Evolutionary conservation across 805 yeast genomes (phyloP).

Genomic region (Vanderwaltozyma polyspora): DNA sequence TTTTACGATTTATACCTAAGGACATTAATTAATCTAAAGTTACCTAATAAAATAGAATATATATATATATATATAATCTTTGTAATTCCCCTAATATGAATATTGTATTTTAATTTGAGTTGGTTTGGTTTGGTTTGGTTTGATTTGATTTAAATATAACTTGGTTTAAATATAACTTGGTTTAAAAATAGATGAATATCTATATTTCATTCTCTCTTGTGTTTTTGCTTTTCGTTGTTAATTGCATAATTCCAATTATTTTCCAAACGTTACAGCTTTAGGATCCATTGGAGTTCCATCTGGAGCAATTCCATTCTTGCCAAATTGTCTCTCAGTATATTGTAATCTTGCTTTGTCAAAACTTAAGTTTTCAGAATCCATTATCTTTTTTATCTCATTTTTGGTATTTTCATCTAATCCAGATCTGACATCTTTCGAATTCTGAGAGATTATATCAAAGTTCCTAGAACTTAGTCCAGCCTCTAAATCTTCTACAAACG

Average conservation of each 20-base stretch:
- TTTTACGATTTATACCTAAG: no score
- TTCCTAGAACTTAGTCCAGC: slow-evolving; percentile 48
- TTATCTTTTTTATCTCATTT: slow-evolving; percentile 38
- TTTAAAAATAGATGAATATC: not conserved
- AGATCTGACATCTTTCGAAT: slow-evolving; percentile 42
- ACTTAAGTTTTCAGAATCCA: slow-evolving; percentile 38
- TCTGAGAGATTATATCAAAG: slow-evolving; percentile 41
- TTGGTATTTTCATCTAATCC: slow-evolving; percentile 53
- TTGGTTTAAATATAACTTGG: no score
- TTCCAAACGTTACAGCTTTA: slow-evolving; percentile 39
- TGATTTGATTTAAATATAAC: no score
- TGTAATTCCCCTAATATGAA: no score
- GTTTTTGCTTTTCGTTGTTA: no score
- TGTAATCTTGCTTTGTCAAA: slow-evolving; percentile 63
- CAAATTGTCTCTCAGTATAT: slow-evolving; percentile 37
- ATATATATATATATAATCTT: no score
- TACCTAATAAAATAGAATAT: no score
- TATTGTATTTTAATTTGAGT: no score
- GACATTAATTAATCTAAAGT: no score
- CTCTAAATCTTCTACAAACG: slow-evolving; percentile 40
- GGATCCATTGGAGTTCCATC: slow-evolving; percentile 66
- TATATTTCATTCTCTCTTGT: no score
- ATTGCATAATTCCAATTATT: no score
- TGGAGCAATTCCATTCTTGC: slow-evolving; percentile 42
- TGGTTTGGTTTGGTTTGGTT: no score